Conservation (phyloP, 805 yeast species). For the Sugiyamaella lignohabitans region DNA sequence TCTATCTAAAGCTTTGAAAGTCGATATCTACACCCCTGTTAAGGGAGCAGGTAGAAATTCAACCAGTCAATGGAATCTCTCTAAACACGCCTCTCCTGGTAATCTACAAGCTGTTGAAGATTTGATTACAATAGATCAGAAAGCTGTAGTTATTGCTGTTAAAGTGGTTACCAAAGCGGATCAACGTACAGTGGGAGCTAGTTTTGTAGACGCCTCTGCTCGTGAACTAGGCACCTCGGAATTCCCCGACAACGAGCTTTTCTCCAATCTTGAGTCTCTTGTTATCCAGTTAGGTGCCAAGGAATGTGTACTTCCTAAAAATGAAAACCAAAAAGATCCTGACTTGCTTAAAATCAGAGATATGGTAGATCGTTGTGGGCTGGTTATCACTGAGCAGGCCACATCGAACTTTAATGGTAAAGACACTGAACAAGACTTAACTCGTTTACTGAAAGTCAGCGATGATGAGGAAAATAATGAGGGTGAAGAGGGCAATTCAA, state of each 20-base stretch:
- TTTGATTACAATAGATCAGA: slow-evolving; percentile 43
- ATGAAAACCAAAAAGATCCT: slow-evolving; percentile 36
- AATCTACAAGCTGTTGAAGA: slow-evolving; percentile 75
- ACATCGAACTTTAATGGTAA: slow-evolving; percentile 52
- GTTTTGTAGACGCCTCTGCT: slow-evolving; percentile 69
- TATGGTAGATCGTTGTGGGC: slow-evolving; percentile 71
- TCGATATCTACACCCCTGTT: slow-evolving; percentile 61
- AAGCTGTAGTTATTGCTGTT: slow-evolving; percentile 52
- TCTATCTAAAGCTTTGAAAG: slow-evolving; percentile 63
- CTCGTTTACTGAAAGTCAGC: slow-evolving; percentile 39
- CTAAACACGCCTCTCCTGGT: slow-evolving; percentile 76
- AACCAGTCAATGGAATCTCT: slow-evolving; percentile 42
- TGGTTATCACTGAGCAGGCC: slow-evolving; percentile 58
- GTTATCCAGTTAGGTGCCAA: slow-evolving; percentile 84
- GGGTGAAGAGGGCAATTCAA: slow-evolving; percentile 24
- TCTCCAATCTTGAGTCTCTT: slow-evolving; percentile 77
- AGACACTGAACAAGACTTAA: slow-evolving; percentile 71
- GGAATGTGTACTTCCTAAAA: slow-evolving; percentile 64
- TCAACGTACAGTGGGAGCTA: slow-evolving; percentile 59
- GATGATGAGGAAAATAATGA: slow-evolving; percentile 32
- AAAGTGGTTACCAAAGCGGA: slow-evolving; percentile 38
- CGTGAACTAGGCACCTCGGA: slow-evolving; percentile 66
- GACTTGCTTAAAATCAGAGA: slow-evolving; percentile 61
- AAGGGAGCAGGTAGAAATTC: slow-evolving; percentile 31
- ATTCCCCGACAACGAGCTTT: slow-evolving; percentile 81